Percentiles rank a stretch among this genome's conserved stretches.
These are phyloP conservation scores for Silene conica DNA, from an alignment of 148 eudicot genomes.

Conservation along the genomic window DNA sequence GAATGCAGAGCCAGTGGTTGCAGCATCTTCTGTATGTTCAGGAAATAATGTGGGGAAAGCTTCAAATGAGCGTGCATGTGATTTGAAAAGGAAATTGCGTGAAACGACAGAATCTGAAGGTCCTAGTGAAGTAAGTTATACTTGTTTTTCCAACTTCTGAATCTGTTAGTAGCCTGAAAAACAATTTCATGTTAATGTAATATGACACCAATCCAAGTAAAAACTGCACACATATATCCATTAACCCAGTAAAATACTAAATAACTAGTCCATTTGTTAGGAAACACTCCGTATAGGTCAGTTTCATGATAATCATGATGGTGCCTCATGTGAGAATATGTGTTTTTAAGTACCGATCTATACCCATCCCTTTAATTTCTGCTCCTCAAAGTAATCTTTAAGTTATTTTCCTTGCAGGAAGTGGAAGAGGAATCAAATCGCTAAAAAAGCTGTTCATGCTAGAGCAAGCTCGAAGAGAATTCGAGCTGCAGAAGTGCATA, in stretches of 20 bases:
- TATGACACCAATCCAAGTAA: background rate
- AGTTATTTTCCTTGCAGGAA: slow-evolving; percentile 48
- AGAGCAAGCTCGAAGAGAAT: slow-evolving; percentile 79
- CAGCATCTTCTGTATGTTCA: slow-evolving; percentile 79
- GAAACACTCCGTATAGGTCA: no score
- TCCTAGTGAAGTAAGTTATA: slow-evolving; percentile 65
- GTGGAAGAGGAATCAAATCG: slow-evolving; percentile 80
- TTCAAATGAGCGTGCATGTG: slow-evolving; percentile 48
- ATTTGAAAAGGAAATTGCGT: slow-evolving; percentile 58
- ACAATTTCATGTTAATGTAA: background rate
- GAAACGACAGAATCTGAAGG: slow-evolving; percentile 77
- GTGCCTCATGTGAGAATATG: no score
- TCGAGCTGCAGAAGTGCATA: slow-evolving; percentile 99
- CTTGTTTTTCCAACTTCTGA: slow-evolving; percentile 1
- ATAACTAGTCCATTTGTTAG: no score
- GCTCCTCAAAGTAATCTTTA: slow-evolving; percentile 4
- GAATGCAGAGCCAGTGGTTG: slow-evolving; percentile 46
- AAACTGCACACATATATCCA: no score
- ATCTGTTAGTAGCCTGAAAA: background rate
- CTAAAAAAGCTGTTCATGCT: slow-evolving; percentile 44
- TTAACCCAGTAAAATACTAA: no score
- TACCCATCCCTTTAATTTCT: slow-evolving; percentile 5
- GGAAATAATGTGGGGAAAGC: slow-evolving; percentile 73
- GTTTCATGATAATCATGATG: no score
- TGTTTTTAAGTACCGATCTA: background rate